Base-by-base conservation (phyloP, 495 filamentous ascomycete genomes). In the Penicillium fimorum region DNA sequence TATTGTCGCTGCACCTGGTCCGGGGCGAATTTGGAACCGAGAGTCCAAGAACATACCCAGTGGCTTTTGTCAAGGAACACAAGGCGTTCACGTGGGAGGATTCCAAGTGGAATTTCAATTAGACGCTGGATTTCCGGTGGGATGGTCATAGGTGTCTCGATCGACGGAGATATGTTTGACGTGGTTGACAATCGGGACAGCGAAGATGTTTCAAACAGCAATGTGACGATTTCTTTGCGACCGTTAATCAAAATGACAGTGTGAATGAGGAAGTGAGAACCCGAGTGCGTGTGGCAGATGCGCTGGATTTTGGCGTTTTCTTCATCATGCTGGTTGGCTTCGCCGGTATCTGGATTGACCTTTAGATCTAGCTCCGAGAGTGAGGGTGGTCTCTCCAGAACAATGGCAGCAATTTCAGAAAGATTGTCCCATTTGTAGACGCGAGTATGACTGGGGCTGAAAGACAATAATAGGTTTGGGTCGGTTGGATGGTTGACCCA, bases 1-100 rank as follows among this genome's bases (percentile, higher is more conserved):
- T 33, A 50, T n/a, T 50, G 47, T 10, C 47, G 22, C 15, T 50
- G 15, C 9, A 50, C 47, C 18, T 50, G 10, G 17, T 35, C 12
- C 18, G 47, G 10, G 8, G 3, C 37, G 29, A 18, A 50, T 17
- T 20, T 20, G 6, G 47, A 9, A 5, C 29, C 18, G 6, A 50
- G 18, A 35, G 13, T 50, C 47, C 47, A 50, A 9, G 47, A 30
- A 17, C 47, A 50, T 27, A 50, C 4, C 47, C 47, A 50, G n/a
- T 50, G 12, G 29, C 20, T 37, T 13, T 33, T 50, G 8, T 50
- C 47, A 15, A 50, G 47, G 38, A 41, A 41, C 18, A 50, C 47
- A 50, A 50, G 29, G 15, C 47, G 22, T 33, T 50, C 17, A 11
- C 47, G 24, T 17, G 47, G 33, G 29, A 50, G 47, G 13, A 50